Base-by-base conservation (phyloP, 2,329 filamentous ascomycete species). In the Myriangium duriaei region DNA sequence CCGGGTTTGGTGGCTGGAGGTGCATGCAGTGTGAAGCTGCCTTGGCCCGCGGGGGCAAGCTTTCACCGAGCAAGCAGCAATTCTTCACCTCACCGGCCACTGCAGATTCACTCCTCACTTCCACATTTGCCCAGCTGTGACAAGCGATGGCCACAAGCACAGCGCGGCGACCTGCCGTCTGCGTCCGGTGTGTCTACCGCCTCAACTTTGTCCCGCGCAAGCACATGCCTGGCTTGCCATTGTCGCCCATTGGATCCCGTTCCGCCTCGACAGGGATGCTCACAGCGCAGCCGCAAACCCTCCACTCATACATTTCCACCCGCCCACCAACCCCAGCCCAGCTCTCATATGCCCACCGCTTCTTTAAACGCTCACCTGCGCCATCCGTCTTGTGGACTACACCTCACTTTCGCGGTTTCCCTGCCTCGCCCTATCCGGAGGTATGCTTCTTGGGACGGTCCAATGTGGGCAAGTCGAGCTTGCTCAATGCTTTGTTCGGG, bases 401-500 rank as follows among this genome's bases (percentile, higher is more conserved):
- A 5, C 62, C 65, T 11, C 65, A 71, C 41, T 82, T 82, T 57
- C 72, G 71, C 46, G 60, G 62, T 3, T 71, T 79, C 42, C 69
- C 73, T 5, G 59, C 63, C 39, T 67, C 64, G 1, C 51, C 63
- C 1, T 59, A 69, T 18, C 73, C 74, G 1, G 74, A 80, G 60
- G 67, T 79, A 11, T 72, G 71, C 29, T 80, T 84, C 51, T 63
- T 83, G 3, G 79, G 79, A 12, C 69, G 79, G 32, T 76, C 71
- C 28, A 84, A 84, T 50, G 78, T 80, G 4, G 79, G 79, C 37
- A 83, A 84, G 58, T 75, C 69, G 38, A 72, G 68, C 2, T 52
- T 83, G 4, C 61, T 83, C 16, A 84, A 84, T 51, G 71, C 73
- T 2, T 58, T 83, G 6, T 66, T 79, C 54, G 51, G 61, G 40